phyloP scores from a whole-genome alignment of 768 basidiomycete species.

The Paxillus ammoniavirescens region DNA sequence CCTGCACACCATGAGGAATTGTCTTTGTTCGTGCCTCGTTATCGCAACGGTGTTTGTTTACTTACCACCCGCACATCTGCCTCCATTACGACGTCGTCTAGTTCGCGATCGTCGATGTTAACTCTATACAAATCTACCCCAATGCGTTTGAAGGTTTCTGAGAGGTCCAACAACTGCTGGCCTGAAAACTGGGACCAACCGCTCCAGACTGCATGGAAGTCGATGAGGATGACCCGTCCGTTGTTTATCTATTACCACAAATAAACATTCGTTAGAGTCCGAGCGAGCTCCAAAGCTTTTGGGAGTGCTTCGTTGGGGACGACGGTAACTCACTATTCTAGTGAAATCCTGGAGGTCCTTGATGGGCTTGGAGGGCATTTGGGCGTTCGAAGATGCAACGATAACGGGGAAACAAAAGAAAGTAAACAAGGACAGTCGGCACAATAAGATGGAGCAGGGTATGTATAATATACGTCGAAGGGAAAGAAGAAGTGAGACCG shows the following conservation, averaged over 20 bases:
- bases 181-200: constrained; percentile 7
- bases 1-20: constrained; percentile 2
- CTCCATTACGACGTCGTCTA: constrained; percentile 51
- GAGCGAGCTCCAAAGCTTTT: background rate
- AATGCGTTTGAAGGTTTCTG: constrained; percentile 24
- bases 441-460: background rate
- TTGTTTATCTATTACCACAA: constrained; percentile 23
- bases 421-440: background rate
- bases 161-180: constrained; percentile 15
- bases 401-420: background rate
- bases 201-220: constrained; percentile 19
- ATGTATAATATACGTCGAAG: background rate
- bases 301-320: background rate
- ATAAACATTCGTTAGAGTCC: background rate
- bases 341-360: constrained; percentile 18
- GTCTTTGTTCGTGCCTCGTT: background rate
- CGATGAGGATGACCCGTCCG: constrained; percentile 23
- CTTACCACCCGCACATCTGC: constrained; percentile 62
- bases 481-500: background rate
- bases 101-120: constrained; percentile 55
- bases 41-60: background rate
- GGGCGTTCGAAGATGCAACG: background rate
- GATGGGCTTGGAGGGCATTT: constrained; percentile 19
- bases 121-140: constrained; percentile 68
- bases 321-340: constrained; percentile 11